These are phyloP conservation scores for Aspergillus wentii DNA, from an alignment of 495 filamentous ascomycete species.

Conservation along the genomic window DNA sequence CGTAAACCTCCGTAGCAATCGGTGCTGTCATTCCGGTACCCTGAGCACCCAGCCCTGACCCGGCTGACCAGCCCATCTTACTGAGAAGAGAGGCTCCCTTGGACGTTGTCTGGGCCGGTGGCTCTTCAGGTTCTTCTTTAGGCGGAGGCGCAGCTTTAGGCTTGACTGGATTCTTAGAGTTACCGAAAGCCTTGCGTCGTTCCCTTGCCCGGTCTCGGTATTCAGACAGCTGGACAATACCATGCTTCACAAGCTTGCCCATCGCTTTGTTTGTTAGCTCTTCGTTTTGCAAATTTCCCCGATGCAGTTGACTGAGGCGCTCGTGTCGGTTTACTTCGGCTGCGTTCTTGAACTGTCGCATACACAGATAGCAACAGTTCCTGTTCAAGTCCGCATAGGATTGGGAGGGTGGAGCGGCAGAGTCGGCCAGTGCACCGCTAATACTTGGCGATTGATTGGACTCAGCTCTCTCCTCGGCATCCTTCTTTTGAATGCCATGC, in stretches of 20 bases:
- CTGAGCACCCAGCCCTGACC: conserved; percentile 74
- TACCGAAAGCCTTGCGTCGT: conserved; percentile 70
- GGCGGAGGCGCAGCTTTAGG: conserved; percentile 16
- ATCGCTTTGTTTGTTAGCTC: conserved; percentile 53
- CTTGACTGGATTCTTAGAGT: conserved; percentile 46
- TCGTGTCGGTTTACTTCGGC: conserved; percentile 73
- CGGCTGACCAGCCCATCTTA: conserved; percentile 88
- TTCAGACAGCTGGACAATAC: conserved; percentile 30
- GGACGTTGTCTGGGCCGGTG: conserved; percentile 47
- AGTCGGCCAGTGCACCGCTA: conserved; percentile 9
- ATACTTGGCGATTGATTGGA: conserved; percentile 5
- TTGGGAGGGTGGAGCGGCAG: conserved; percentile 31
- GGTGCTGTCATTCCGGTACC: conserved; percentile 73
- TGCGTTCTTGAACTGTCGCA: conserved; percentile 63
- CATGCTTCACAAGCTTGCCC: conserved; percentile 52
- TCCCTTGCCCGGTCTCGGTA: conserved; percentile 86
- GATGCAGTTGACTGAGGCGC: conserved; percentile 68
- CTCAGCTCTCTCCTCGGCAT: conserved; percentile 20
- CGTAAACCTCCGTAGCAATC: conserved; percentile 74
- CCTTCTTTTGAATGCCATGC: conserved; percentile 52
- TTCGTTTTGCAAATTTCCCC: conserved; percentile 60
- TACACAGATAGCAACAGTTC: conserved; percentile 75
- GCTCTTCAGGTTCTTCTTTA: conserved; percentile 24
- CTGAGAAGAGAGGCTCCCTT: conserved; percentile 80
- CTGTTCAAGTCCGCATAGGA: conserved; percentile 68